Base-by-base conservation (phyloP, 352 stramenopile species). In the Globisporangium nagaii region DNA sequence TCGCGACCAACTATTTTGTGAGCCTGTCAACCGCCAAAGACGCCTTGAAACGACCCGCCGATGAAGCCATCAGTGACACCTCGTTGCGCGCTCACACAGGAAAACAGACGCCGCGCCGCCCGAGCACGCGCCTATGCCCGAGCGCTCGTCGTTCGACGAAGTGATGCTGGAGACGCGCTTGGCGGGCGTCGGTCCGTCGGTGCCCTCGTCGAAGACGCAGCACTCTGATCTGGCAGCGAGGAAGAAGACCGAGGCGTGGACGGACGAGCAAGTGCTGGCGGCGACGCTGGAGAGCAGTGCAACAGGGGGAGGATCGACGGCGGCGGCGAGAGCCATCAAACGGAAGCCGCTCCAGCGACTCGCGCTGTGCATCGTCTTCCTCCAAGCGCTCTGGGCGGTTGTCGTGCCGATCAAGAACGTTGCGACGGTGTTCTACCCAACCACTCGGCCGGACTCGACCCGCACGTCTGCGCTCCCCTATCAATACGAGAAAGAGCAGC, bases 401-500 rank as follows among this genome's bases (percentile, higher is more conserved):
- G 28, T 51, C 9, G 63, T 78, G 12, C 68, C 68, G 7, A 27
- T 78, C 20, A 78, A 78, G 58, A 81, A 81, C 39, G 60, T 81
- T 24, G 65, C 45, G 28, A 68, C 57, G 0, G 59, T 76, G 34
- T 55, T 63, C 9, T 73, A 73, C 37, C 71, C 71, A 10, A 58
- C 60, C 12, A 68, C 59, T 1, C 63, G 57, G 1, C 58, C 71
- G 3, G 68, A 78, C 31, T 58, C 53, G 9, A 32, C 31, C 7
- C 39, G 34, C 35, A 60, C 25, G 6, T 35, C 10, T 15, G 35
- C 19, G 13, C 22, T 28, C 8, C 25, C 32, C 7, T 57, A 52
- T 46, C 20, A 17, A 3, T 56, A 36, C 54, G 53, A 48, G 5
- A 20, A 46, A 2, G 24, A 39, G n/a, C 28, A 55, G 20, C 41